Evolutionary conservation across 768 basidiomycete genomes (phyloP).

Genomic region (Leccinellum rugosiceps): DNA sequence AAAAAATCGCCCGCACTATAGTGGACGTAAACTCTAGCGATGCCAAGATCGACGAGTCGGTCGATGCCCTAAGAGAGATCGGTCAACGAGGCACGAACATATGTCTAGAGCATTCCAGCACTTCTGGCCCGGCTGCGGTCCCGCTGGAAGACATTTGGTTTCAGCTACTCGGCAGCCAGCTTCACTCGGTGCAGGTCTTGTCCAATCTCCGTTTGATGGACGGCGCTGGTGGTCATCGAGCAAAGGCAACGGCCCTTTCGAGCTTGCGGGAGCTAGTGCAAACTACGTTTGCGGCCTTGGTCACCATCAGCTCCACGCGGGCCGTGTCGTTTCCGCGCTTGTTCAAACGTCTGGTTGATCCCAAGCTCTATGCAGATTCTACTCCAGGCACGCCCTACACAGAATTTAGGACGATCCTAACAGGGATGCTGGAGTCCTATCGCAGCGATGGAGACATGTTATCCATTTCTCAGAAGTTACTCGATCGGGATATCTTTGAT

Average conservation of each 20-base stretch:
- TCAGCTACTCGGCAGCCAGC: constrained; percentile 75
- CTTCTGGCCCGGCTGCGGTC: constrained; percentile 36
- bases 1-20: constrained; percentile 41
- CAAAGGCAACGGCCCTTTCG: constrained; percentile 35
- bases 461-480: constrained; percentile 74
- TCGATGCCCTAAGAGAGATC: constrained; percentile 56
- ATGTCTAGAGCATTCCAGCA: constrained; percentile 65
- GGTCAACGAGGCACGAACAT: constrained; percentile 60
- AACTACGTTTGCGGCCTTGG: constrained; percentile 76
- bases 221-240: constrained; percentile 16
- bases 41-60: constrained; percentile 28
- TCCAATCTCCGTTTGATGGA: constrained; percentile 40
- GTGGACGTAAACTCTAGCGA: constrained; percentile 15
- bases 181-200: constrained; percentile 71
- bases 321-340: constrained; percentile 87
- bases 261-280: constrained; percentile 75
- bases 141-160: constrained; percentile 88
- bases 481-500: constrained; percentile 80
- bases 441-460: constrained; percentile 89
- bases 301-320: constrained; percentile 77
- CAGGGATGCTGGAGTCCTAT: constrained; percentile 95
- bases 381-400: constrained; percentile 70
- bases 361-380: constrained; percentile 47
- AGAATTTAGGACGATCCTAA: constrained; percentile 87
- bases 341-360: constrained; percentile 88